Evolutionary conservation across 441 rosid species (phyloP), one percentile per base, ranked within the genome.

Genomic region (Eruca vesicaria): DNA sequence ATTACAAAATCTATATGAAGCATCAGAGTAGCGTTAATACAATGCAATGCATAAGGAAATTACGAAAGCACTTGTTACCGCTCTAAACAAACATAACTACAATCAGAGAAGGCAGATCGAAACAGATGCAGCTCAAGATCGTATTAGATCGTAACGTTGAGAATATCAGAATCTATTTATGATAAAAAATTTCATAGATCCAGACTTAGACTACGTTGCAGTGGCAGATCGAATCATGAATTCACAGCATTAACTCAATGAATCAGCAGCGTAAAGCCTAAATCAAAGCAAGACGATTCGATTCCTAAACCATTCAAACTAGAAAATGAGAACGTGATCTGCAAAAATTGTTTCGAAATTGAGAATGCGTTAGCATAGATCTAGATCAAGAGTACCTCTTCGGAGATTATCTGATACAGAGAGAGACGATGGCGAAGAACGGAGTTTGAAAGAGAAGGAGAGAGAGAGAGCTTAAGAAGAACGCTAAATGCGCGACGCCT

Each of bases 401-500:
- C 18, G 15, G 10, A 6, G 35, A 15, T 36, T 55, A 11, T 62
- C 66, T 35, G 67, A 32, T 18, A 2, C 31, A 60, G 55, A 48
- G 20, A 45, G 9, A 33, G 19, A n/a, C 9, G 19, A 66, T 60
- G 18, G 14, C 7, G 19, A 66, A 60, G 60, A 67, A 19, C 9
- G 38, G 71, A 67, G 5, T 48, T 43, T 10, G 58, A 66, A 16
- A 36, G 55, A 48, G 55, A 15, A 48, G 20, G 55, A 14, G 7
- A 41, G 12, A 36, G 41, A 35, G 9, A 45, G 19, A 20, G 50
- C 72, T 68, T 68, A 7, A 2, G 23, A 18, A 16, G n/a, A 68
- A 68, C 72, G 72, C 72, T 28, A 66, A 45, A 45, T 66, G 58
- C 69, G 23, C 71, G 62, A 68, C 71, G 45, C 62, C 69, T n/a